Evolutionary conservation across 208 protist genomes (phyloP), one percentile per base, ranked within the genome.

Genomic region (Crithidia sp.): DNA sequence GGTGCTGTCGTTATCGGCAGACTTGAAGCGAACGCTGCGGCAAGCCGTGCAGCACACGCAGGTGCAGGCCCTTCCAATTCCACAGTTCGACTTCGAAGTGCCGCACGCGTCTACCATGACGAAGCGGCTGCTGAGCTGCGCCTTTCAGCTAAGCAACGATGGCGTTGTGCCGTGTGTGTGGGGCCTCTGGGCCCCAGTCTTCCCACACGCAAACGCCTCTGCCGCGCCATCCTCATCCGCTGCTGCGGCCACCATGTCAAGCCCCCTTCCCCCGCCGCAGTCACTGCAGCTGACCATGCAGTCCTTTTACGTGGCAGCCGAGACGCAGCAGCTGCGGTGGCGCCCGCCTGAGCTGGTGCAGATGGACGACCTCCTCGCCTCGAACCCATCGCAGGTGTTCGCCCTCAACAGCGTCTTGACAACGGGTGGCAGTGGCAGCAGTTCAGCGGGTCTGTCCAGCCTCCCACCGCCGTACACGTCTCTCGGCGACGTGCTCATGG

Each of bases 131-230:
- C 59, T 82, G 45, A 76, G 68, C 58, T 75, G 65, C 44, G 69
- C 76, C 37, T 86, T 86, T 28, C 76, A 86, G 56, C 76, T 82
- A 6, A 82, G 76, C 68, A 86, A 86, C 76, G 81, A 86, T 49
- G 76, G 72, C 12, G 67, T 77, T 16, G 64, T 74, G 50, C 77
- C 77, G 59, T 86, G 81, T 68, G 77, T 82, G 66, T 86, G 81
- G 81, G 52, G 65, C 43, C 41, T 86, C 54, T 86, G 81, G 81
- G 68, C 80, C 9, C 69, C 73, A 10, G 50, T 64, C 37, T 67
- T 63, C n/a, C 53, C 75, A 2, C 28, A 57, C 55, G 37, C n/a
- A 16, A 5, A 9, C 36, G 16, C 58, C 10, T 9, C 56, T 7
- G 10, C 39, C 17, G 19, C 28, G 1, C 28, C 65, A 8, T 19